Evolutionary conservation across 2,329 filamentous ascomycete species (phyloP), one percentile per base, ranked within the genome.

Genomic region (Phyllosticta citriasiana): DNA sequence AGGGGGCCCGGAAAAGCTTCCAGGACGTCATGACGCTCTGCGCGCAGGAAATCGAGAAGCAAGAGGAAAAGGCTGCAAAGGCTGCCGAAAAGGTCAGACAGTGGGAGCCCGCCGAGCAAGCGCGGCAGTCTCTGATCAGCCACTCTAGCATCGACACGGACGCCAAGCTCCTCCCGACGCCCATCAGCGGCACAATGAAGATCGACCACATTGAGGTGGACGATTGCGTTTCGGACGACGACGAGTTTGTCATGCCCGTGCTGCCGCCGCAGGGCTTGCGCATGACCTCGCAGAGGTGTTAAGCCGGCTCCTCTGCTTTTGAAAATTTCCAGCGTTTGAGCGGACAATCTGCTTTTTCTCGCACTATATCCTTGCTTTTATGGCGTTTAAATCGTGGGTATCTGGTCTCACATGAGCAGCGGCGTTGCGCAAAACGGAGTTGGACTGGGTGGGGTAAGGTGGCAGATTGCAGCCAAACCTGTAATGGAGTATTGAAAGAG

Each of bases 1-100:
- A 80, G 26, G 86, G 84, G 55, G 87, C 92, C 59, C 83, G 85
- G 68, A 78, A 80, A 62, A 83, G 84, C 16, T 82, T 95, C 53
- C 75, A 76, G 8, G 81, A 86, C 60, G 84, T 91, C 1, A 78
- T 85, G 57, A 81, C 82, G 33, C 76, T 84, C 59, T 84, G 87
- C 16, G 78, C 78, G 52, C 79, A 79, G 57, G 85, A 89, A 72
- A 33, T 63, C 33, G 53, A 55, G 9, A 59, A 59, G 53, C 55
- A 55, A 27, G 54, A 56, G 26, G 59, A 47, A 9, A 63, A 59
- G 50, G 60, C 55, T 2, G 55, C 53, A 47, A 62, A 62, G 30
- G 55, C 56, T 27, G 55, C 55, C 4, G 60, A 57, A 8, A 58
- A 62, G 25, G 55, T 50, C 25, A 57, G 57, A 40, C 59, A 55